A percentile compares a stretch with the other conserved stretches of the same genome.
Evolutionary conservation across 495 filamentous ascomycete species (phyloP).

Genomic region (Tuber indicum): DNA sequence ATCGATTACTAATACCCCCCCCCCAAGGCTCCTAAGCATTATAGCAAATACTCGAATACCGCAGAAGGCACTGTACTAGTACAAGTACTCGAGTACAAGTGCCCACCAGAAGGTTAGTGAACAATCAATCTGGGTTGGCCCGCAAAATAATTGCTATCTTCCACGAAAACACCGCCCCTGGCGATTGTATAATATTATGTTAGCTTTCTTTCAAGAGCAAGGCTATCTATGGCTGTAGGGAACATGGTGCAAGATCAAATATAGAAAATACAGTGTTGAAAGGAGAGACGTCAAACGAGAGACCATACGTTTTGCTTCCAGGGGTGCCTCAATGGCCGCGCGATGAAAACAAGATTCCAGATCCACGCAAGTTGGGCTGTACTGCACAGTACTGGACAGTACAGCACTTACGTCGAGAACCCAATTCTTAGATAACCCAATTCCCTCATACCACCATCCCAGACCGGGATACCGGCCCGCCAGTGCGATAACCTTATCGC

Average conservation of each 20-base stretch:
- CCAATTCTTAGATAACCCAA: background rate
- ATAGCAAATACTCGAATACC: too few species aligned
- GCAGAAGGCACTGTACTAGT: too few species aligned
- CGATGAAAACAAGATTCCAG: background rate
- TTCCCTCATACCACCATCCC: background rate
- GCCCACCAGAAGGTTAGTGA: too few species aligned
- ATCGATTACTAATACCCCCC: too few species aligned
- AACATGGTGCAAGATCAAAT: background rate
- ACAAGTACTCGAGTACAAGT: too few species aligned
- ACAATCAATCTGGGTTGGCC: too few species aligned
- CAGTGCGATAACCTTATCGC: background rate
- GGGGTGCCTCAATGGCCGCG: background rate
- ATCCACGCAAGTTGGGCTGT: background rate
- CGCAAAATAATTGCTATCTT: too few species aligned
- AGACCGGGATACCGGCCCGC: background rate
- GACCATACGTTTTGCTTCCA: background rate
- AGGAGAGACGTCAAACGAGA: background rate
- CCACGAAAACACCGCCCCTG: too few species aligned
- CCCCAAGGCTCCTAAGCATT: too few species aligned
- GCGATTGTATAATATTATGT: background rate
- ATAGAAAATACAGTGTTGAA: background rate
- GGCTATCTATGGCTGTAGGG: background rate
- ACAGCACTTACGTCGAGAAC: background rate
- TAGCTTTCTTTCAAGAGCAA: background rate
- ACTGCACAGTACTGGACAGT: too few species aligned